These are phyloP conservation scores for Fraxinus albicans DNA, from an alignment of 305 asterid species.

Conservation along the genomic window DNA sequence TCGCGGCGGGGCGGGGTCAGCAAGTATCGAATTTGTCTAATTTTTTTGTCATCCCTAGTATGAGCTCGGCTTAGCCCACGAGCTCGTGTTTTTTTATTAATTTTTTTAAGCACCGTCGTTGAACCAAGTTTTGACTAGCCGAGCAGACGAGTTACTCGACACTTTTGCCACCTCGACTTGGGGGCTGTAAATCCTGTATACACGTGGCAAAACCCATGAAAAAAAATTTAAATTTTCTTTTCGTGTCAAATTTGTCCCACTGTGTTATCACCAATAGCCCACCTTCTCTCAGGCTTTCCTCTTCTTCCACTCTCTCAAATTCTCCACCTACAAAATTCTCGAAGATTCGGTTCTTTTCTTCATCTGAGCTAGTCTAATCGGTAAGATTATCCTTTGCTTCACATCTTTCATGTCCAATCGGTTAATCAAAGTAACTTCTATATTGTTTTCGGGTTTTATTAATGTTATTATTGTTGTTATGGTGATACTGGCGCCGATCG, in stretches of 20 bases:
- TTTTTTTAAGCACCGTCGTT: too few species aligned
- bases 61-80: too few species aligned
- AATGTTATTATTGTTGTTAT: constrained; percentile 14
- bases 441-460: constrained; percentile 28
- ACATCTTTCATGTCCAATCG: constrained; percentile 35
- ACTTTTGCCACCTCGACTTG: background rate
- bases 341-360: constrained; percentile 46
- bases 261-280: background rate
- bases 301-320: background rate
- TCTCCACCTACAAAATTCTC: constrained; percentile 2
- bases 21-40: too few species aligned
- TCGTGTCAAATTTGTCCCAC: background rate
- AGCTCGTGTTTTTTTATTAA: too few species aligned
- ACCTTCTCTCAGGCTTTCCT: background rate
- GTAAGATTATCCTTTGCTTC: constrained; percentile 51
- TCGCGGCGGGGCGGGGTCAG: too few species aligned
- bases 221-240: background rate
- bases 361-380: constrained; percentile 54
- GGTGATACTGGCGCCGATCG: constrained; percentile 30
- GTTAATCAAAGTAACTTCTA: constrained; percentile 8
- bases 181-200: background rate
- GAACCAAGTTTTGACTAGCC: too few species aligned
- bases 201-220: background rate
- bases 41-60: too few species aligned
- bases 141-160: too few species aligned